phyloP scores from a whole-genome alignment of 768 basidiomycete species.

The Erythrobasidium yunnanense region DNA sequence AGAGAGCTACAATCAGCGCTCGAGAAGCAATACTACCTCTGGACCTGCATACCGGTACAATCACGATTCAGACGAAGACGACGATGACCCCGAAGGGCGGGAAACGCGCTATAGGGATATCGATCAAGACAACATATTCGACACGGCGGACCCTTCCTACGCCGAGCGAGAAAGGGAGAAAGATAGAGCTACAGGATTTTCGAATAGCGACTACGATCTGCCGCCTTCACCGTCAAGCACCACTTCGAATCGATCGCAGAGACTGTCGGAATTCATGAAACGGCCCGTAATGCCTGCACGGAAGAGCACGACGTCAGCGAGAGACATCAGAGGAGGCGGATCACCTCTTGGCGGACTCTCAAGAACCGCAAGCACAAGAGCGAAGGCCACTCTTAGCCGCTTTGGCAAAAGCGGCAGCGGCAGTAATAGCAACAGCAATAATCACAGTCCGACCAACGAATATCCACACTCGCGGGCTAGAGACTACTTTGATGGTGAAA shows the following conservation, averaged over 20 bases:
- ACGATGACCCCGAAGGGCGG: conserved; percentile 6
- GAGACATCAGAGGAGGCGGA: background rate
- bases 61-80: background rate
- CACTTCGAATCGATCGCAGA: background rate
- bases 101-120: background rate
- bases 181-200: background rate
- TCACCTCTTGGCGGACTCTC: background rate
- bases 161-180: background rate
- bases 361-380: background rate
- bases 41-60: background rate
- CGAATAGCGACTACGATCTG: background rate
- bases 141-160: background rate
- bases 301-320: conserved; percentile 12
- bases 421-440: too few relatives aligned
- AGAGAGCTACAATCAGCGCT: too few relatives aligned
- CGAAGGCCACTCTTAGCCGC: too few relatives aligned
- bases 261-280: conserved; percentile 19
- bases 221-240: background rate
- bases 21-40: conserved; percentile 11
- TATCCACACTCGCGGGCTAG: too few relatives aligned
- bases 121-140: background rate
- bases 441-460: too few relatives aligned
- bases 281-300: conserved; percentile 10
- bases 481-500: too few relatives aligned
- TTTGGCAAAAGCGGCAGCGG: too few relatives aligned